Evolutionary conservation across 192 early-diverging fungal species (phyloP).

Genomic region (Coemansia sp.): DNA sequence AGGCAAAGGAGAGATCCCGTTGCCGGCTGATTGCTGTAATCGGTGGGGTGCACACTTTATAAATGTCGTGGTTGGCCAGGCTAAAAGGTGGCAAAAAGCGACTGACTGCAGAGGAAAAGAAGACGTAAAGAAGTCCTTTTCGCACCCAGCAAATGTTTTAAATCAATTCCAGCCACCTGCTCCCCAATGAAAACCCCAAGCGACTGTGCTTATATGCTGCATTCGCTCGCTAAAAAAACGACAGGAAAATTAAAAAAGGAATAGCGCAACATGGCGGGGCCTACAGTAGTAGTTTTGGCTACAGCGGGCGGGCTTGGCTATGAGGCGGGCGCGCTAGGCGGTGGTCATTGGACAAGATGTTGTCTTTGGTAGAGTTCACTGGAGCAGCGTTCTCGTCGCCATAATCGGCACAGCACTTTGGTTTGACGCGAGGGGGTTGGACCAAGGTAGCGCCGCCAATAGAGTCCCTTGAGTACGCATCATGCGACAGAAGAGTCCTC

Average conservation of each 20-base stretch:
- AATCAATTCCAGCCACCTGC: too few species aligned
- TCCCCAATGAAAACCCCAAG: too few species aligned
- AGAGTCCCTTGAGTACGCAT: not conserved
- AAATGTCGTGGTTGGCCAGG: too few species aligned
- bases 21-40: too few species aligned
- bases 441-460: conserved; percentile 16
- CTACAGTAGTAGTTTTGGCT: too few species aligned
- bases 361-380: not conserved
- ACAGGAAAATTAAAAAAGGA: not conserved
- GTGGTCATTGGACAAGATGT: not conserved
- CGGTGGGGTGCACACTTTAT: not conserved
- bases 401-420: not conserved
- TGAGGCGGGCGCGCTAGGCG: not conserved
- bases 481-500: not conserved
- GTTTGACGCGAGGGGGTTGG: conserved; percentile 20
- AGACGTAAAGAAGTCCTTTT: too few species aligned
- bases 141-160: too few species aligned
- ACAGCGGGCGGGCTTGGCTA: not conserved
- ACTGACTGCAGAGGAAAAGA: not conserved
- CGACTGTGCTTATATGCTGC: too few species aligned
- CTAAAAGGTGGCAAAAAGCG: too few species aligned
- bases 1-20: too few species aligned
- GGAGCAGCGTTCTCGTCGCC: conserved; percentile 6
- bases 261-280: too few species aligned
- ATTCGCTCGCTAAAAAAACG: not conserved